Evolutionary conservation across 768 basidiomycete genomes (phyloP).

Genomic region (Tephrocybe rancida): DNA sequence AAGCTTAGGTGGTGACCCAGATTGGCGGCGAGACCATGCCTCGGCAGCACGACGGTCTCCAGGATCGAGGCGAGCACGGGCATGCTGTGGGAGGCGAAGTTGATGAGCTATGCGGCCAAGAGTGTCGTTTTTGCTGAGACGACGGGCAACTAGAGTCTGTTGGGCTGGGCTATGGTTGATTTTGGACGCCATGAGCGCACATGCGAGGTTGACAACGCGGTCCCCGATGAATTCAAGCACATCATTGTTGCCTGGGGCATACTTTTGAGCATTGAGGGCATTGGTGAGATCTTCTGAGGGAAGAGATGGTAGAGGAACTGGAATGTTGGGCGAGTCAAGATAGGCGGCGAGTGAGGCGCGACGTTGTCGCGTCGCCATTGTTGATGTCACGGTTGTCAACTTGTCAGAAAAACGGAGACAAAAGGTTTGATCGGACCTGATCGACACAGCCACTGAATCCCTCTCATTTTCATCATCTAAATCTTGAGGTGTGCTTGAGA

Average conservation of each 20-base stretch:
- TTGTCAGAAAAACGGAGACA: neutral
- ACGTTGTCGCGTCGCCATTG: slow-evolving; percentile 11
- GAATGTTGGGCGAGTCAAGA: slow-evolving; percentile 1
- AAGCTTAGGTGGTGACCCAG: slow-evolving; percentile 27
- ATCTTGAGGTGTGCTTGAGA: too few relatives aligned
- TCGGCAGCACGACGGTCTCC: slow-evolving; percentile 16
- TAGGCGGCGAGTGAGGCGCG: slow-evolving; percentile 13
- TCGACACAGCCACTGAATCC: neutral
- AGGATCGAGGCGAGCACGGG: slow-evolving; percentile 24
- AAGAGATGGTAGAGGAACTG: slow-evolving; percentile 6
- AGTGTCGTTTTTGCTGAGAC: slow-evolving; percentile 31
- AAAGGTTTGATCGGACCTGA: neutral
- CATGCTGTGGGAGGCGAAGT: slow-evolving; percentile 25
- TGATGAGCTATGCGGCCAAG: slow-evolving; percentile 31
- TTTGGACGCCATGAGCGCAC: slow-evolving; percentile 29
- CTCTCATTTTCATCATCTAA: too few relatives aligned
- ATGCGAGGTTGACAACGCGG: slow-evolving; percentile 29
- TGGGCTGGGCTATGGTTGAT: slow-evolving; percentile 28
- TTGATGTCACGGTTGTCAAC: neutral
- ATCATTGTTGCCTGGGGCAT: slow-evolving; percentile 30
- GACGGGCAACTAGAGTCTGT: slow-evolving; percentile 27
- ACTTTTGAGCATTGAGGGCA: slow-evolving; percentile 25
- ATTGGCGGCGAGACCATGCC: slow-evolving; percentile 19
- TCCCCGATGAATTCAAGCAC: slow-evolving; percentile 36
- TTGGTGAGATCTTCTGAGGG: slow-evolving; percentile 14